Evolutionary conservation across 2,329 filamentous ascomycete species (phyloP), one percentile per base, ranked within the genome.

Genomic region (Neonectria faginata): DNA sequence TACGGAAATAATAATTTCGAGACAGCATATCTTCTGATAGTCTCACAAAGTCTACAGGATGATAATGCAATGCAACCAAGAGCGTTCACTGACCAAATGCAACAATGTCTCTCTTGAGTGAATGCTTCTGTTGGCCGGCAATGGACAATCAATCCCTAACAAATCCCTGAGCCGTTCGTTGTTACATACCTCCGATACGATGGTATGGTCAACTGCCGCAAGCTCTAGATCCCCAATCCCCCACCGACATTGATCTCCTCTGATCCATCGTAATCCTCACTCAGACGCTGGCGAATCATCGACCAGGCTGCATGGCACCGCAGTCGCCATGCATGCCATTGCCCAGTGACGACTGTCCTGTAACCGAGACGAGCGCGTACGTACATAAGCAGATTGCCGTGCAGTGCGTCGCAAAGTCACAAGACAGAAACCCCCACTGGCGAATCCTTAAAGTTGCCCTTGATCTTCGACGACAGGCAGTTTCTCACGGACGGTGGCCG

Each of bases 331-430:
- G 59, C 59, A 62, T 45, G 60, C 27, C 27, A 29, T 51, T 50
- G 36, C 14, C 58, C 60, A 52, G 33, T 51, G 44, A 57, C 45
- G 5, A 39, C 36, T 36, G 42, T 33, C n/a, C 60, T 29, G 42
- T 51, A 63, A 54, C 61, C 51, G 56, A 59, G 50, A 63, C 33
- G 33, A 36, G 50, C 33, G 50, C 20, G 22, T 50, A 39, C 25
- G n/a, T 29, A 27, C 50, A 25, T 25, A 25, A 25, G 2, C 29
- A 29, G 9, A 29, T 8, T 29, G 29, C 29, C 10, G 18, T 42
- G 27, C 51, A 22, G 14, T 39, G 36, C 22, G 20, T 48, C 41
- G 29, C 29, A 29, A 36, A 20, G 31, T 41, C 29, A 53, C 33
- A 41, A 20, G 42, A 54, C 42, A 31, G 42, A 41, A 33, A 22